phyloP scores from a whole-genome alignment of 2,329 filamentous ascomycete genomes.

The Colletotrichum gigasporum region DNA sequence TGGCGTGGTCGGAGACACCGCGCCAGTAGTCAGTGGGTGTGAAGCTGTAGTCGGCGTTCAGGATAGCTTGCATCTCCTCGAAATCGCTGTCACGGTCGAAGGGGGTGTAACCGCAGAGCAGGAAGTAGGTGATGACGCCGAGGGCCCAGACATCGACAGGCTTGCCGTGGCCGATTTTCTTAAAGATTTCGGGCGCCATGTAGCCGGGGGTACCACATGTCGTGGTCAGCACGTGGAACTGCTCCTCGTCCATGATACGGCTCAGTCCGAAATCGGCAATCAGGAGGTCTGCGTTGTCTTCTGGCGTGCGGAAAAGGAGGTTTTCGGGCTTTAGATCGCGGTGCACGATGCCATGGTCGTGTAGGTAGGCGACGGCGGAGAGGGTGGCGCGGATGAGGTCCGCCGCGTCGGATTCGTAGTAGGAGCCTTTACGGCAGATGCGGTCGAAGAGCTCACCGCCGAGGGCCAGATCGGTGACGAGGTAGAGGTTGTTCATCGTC shows the following conservation, averaged over 20 bases:
- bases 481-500: slow-evolving; percentile 99
- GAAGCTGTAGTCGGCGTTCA: slow-evolving; percentile 96
- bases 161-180: slow-evolving; percentile 97
- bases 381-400: slow-evolving; percentile 94
- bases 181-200: slow-evolving; percentile 99
- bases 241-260: slow-evolving; percentile 98
- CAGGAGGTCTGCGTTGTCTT: slow-evolving; percentile 95
- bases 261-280: slow-evolving; percentile 97
- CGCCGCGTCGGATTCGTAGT: slow-evolving; percentile 96
- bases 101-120: slow-evolving; percentile 96
- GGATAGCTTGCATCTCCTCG: slow-evolving; percentile 99
- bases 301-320: slow-evolving; percentile 92
- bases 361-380: slow-evolving; percentile 97
- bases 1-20: slow-evolving; percentile 84
- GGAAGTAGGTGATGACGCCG: slow-evolving; percentile 98
- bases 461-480: slow-evolving; percentile 95
- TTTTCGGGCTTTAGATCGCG: slow-evolving; percentile 98
- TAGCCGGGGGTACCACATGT: slow-evolving; percentile 98
- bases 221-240: slow-evolving; percentile 96
- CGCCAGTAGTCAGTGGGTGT: slow-evolving; percentile 97
- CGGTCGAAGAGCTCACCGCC: slow-evolving; percentile 98
- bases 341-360: slow-evolving; percentile 98
- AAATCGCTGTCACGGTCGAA: slow-evolving; percentile 98
- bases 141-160: slow-evolving; percentile 99
- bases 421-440: slow-evolving; percentile 97